Evolutionary conservation across 352 stramenopile species (phyloP).

Genomic region (Aphanomyces invadans): DNA sequence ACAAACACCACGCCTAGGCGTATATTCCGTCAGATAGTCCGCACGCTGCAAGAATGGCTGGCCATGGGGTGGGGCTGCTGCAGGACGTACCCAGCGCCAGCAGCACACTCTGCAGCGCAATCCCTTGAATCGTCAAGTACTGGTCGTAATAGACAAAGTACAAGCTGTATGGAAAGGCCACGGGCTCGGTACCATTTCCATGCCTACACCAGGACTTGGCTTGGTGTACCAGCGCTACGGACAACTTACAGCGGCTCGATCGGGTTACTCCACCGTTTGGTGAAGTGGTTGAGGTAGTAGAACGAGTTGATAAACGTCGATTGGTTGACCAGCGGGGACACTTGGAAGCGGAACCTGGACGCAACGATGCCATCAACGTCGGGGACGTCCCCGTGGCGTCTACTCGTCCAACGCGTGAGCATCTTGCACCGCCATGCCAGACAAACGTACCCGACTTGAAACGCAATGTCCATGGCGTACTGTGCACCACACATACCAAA

Average conservation of each 20-base stretch:
- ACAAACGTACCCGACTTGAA: conserved; percentile 29
- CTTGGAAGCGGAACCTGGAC: conserved; percentile 80
- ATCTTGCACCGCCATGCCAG: too few species aligned
- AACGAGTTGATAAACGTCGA: conserved; percentile 87
- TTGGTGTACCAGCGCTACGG: too few species aligned
- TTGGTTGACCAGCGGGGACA: conserved; percentile 80
- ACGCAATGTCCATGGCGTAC: conserved; percentile 80
- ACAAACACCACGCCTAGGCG: conserved; percentile 56
- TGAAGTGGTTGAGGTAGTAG: conserved; percentile 55
- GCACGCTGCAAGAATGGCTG: too few species aligned
- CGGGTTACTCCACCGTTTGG: conserved; percentile 25
- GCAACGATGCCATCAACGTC: conserved; percentile 42
- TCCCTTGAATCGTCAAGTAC: conserved; percentile 87
- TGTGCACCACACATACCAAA: conserved; percentile 83
- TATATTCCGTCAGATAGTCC: too few species aligned
- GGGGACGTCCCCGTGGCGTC: background rate
- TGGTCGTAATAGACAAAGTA: conserved; percentile 91
- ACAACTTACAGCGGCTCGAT: conserved; percentile 19
- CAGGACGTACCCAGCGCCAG: conserved; percentile 59
- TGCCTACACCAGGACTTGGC: too few species aligned
- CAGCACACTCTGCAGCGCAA: conserved; percentile 78
- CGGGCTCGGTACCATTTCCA: conserved; percentile 22
- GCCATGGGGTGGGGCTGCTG: too few species aligned
- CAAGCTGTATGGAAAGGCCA: conserved; percentile 82
- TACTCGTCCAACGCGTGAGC: too few species aligned